Conservation (phyloP, 2,329 filamentous ascomycete species). For the Arthrinium puccinioides region DNA sequence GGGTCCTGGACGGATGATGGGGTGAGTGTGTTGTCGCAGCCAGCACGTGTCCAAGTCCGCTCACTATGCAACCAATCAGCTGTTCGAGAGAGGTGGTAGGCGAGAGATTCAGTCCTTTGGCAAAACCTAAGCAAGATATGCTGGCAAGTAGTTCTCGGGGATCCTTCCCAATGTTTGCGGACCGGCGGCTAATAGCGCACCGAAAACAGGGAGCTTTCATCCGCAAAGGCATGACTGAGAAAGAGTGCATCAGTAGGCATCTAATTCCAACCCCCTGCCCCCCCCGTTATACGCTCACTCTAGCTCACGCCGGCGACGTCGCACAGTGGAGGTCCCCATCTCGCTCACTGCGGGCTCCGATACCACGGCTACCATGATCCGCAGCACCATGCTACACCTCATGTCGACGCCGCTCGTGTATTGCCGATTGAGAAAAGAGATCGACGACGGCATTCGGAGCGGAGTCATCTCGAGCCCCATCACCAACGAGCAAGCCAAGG, state of each 20-base stretch:
- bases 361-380: conserved; percentile 41
- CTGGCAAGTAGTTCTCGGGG: conserved; percentile 4
- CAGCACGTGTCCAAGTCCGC: neutral
- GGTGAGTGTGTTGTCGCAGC: conserved; percentile 7
- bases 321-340: conserved; percentile 21
- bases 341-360: conserved; percentile 32
- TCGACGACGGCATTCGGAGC: conserved; percentile 24
- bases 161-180: neutral
- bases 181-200: too few species aligned
- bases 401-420: conserved; percentile 36
- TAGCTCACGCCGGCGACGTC: too few species aligned
- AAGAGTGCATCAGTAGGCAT: conserved; percentile 21
- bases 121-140: conserved; percentile 3
- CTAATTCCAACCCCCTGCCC: too few species aligned
- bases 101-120: conserved; percentile 1
- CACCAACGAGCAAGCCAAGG: conserved; percentile 19
- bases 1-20: conserved; percentile 13
- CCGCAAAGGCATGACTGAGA: conserved; percentile 19
- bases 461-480: conserved; percentile 23
- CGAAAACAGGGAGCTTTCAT: conserved; percentile 21
- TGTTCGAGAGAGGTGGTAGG: conserved; percentile 4
- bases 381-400: conserved; percentile 38
- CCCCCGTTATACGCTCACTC: too few species aligned
- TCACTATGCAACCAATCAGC: neutral
- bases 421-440: conserved; percentile 34